Evolutionary conservation across 805 yeast genomes (phyloP), one percentile per base, ranked within the genome.

Genomic region (Pichia nakasei): DNA sequence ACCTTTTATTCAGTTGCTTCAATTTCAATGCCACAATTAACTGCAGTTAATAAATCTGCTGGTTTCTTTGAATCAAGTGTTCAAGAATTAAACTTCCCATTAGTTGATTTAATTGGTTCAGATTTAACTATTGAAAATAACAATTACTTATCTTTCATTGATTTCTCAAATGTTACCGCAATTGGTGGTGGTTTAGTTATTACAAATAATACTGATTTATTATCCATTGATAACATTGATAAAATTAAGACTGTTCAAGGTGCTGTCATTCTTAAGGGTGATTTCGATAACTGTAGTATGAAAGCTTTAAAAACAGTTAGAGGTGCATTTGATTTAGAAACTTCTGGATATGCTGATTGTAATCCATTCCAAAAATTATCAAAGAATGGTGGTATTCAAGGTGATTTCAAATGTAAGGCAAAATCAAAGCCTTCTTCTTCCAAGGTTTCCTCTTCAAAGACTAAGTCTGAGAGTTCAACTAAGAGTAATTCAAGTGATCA

Each of bases 161-260:
- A 81, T 53, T 82, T 87, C 74, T 70, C 84, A 42, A 65, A 73
- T 62, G 78, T 93, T 67, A 72, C 80, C 49, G 52, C 75, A 40
- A 71, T 93, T 58, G 94, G 91, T 65, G 97, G 98, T 77, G 98
- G 96, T 67, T 85, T 93, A 66, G 81, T 76, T 58, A 71, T 93
- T 61, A 78, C 85, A 52, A 86, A 88, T 80, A 93, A 93, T 83
- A 69, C 85, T 52, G 66, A 73, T 44, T 79, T 91, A 63, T 65
- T 62, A 40, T 57, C 73, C 46, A 71, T 91, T 61, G 71, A 72
- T 47, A 91, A 87, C 62, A 85, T 93, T 78, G 80, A 80, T 55
- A 61, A 72, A 52, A 74, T 93, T 59, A 67, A 72, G 63, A 66
- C 84, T 48, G 78, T 91, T 58, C 85, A 84, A 62, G 97, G 98